Evolutionary conservation across 805 yeast species (phyloP), one percentile per base, ranked within the genome.

Genomic region (Suhomyces tanzawaensis): DNA sequence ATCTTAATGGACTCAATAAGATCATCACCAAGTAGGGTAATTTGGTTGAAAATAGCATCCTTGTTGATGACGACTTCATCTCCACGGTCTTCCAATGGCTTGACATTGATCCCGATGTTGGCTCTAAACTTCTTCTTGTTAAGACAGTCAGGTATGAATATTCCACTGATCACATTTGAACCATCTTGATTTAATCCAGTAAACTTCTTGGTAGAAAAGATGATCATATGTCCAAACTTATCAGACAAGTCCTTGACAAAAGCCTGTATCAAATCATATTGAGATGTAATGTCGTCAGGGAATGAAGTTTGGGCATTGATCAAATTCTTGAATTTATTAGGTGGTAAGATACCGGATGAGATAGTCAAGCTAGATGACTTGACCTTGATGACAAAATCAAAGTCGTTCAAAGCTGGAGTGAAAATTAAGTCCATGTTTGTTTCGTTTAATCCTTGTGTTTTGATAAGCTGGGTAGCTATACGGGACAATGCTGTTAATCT

Each of bases 401-500:
- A 93, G 61, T 91, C 98, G 41, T 75, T 72, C 37, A 85, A 66
- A 0, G 95, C 88, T 1, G 98, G 90, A 0, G 85, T 79, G 62
- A 90, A 93, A 29, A 88, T 60, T 29, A 77, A 56, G 30, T 72
- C 74, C 23, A 84, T 53, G 2, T 73, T 71, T 0, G 49, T 32
- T 13, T 58, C 59, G 26, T 42, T 45, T 19, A 64, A 42, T 2
- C 80, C 82, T 37, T 71, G 71, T 0, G 61, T 60, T 36, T 69
- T 70, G 15, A 81, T 58, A 39, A 84, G 56, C 14, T 73, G 71
- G 28, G 77, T 61, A 0, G 91, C 90, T 19, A 84, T 90, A 46
- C 87, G 77, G 1, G 96, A 77, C 43, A 93, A 72, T 0, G 95
- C 90, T 0, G 98, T 91, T 44, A 91, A 65, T 63, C 99, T 79